A percentile compares a stretch with the other conserved stretches of the same genome.
Conservation (phyloP, 352 stramenopile genomes). For the Phytophthora constricta region DNA sequence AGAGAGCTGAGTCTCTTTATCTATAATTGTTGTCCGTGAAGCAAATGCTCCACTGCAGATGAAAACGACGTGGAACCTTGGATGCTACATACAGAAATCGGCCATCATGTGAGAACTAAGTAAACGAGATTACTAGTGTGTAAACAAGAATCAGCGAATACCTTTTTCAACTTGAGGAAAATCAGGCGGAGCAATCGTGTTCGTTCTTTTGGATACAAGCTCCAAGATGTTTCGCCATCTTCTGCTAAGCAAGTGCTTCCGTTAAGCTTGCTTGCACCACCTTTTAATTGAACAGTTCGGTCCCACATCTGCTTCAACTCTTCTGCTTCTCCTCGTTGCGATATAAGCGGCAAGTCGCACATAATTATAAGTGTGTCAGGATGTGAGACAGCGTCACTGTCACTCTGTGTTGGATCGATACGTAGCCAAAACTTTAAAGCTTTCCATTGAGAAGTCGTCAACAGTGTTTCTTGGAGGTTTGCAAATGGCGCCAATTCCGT, state of each 20-base stretch:
- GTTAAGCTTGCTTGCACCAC: neutral
- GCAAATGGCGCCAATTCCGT: conserved; percentile 27
- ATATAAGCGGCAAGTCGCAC: conserved; percentile 57
- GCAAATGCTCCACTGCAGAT: conserved; percentile 47
- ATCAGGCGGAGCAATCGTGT: conserved; percentile 43
- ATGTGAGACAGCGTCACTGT: neutral
- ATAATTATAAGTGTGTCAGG: conserved; percentile 51
- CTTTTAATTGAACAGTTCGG: conserved; percentile 7
- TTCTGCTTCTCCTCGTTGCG: conserved; percentile 5
- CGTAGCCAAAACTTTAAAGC: conserved; percentile 39
- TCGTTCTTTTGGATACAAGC: conserved; percentile 47
- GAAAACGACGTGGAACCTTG: conserved; percentile 47
- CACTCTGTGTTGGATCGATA: neutral
- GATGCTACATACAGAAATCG: conserved; percentile 28
- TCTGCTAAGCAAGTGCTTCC: neutral
- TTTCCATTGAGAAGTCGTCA: conserved; percentile 43
- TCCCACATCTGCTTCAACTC: conserved; percentile 28
- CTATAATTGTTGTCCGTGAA: conserved; percentile 42
- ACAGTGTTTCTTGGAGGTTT: conserved; percentile 36
- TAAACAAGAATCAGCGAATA: conserved; percentile 7
- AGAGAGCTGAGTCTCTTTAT: conserved; percentile 27
- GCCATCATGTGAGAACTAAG: neutral
- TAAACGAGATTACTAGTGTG: neutral
- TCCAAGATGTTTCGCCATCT: conserved; percentile 36
- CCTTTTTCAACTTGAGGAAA: conserved; percentile 42